A percentile compares a stretch with the other conserved stretches of the same genome.
phyloP scores from a whole-genome alignment of 768 basidiomycete species.

The Scleroderma citrinum region DNA sequence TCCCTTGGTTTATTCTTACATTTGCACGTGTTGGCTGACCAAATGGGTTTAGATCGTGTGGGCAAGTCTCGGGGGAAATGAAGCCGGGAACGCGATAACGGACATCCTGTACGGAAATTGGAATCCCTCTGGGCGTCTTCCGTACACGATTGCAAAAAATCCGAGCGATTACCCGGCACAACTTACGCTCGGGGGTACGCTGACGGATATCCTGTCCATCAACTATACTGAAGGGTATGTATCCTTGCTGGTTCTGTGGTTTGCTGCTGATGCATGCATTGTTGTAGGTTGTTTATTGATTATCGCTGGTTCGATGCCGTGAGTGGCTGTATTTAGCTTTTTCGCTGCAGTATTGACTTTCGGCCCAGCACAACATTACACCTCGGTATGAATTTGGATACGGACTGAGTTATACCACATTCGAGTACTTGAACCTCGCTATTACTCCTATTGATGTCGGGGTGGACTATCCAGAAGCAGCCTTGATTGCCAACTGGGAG shows the following conservation, averaged over 20 bases:
- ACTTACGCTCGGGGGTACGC: constrained; percentile 21
- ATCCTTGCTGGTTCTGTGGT: background rate
- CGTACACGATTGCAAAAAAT: constrained; percentile 66
- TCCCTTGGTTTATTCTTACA: constrained; percentile 2
- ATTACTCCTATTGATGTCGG: constrained; percentile 34
- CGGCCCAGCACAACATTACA: constrained; percentile 53
- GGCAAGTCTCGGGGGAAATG: constrained; percentile 61
- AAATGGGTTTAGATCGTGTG: constrained; percentile 30
- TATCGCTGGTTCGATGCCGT: constrained; percentile 69
- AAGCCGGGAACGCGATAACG: constrained; percentile 71
- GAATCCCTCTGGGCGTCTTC: constrained; percentile 71
- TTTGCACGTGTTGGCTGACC: constrained; percentile 8
- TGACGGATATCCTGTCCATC: constrained; percentile 37
- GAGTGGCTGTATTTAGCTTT: constrained; percentile 26
- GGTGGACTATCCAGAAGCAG: constrained; percentile 26
- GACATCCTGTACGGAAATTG: constrained; percentile 73
- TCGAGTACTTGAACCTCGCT: constrained; percentile 58
- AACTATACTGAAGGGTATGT: constrained; percentile 52
- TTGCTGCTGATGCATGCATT: background rate
- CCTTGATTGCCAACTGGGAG: constrained; percentile 48
- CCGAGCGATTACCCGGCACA: constrained; percentile 46
- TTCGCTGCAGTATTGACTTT: background rate
- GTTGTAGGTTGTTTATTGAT: constrained; percentile 52
- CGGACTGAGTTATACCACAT: constrained; percentile 81
- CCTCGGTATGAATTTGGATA: constrained; percentile 90